These are phyloP conservation scores for Microascus cirrosus DNA, from an alignment of 2,329 filamentous ascomycete species.

Conservation along the genomic window DNA sequence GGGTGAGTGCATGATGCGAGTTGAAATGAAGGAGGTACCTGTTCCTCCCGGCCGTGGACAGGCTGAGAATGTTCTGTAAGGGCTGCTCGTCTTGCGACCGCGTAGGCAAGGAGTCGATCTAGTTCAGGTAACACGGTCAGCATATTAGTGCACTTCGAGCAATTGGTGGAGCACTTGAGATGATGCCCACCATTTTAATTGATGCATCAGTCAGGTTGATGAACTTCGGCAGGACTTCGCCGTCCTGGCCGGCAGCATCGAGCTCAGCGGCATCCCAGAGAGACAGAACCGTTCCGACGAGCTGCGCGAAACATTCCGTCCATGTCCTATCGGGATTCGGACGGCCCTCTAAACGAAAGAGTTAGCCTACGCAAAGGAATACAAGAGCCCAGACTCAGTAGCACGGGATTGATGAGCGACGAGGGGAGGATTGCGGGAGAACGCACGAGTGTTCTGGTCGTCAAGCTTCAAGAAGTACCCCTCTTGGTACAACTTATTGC, in stretches of 20 bases:
- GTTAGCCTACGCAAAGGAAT: conserved; percentile 6
- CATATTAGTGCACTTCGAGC: conserved; percentile 1
- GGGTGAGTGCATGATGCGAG: conserved; percentile 80
- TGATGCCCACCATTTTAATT: conserved; percentile 73
- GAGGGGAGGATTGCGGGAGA: not conserved
- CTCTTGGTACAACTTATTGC: conserved; percentile 94
- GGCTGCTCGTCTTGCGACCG: conserved; percentile 65
- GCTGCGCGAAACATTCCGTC: conserved; percentile 94
- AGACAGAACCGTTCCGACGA: conserved; percentile 89
- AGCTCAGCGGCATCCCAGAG: conserved; percentile 91
- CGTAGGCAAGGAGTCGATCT: conserved; percentile 86
- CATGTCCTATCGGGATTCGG: conserved; percentile 79
- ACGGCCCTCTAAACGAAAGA: conserved; percentile 55
- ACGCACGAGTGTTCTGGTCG: conserved; percentile 83
- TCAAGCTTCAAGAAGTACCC: conserved; percentile 96
- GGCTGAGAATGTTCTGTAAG: conserved; percentile 86
- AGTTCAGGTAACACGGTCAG: not conserved
- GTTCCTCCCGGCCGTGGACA: conserved; percentile 92
- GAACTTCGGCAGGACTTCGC: conserved; percentile 80
- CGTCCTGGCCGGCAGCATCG: conserved; percentile 74
- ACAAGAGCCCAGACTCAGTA: not conserved
- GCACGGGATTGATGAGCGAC: not conserved
- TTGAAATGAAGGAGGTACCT: conserved; percentile 95
- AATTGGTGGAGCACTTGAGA: not conserved
- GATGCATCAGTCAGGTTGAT: conserved; percentile 96